Conservation (phyloP, 768 basidiomycete species). For the Cyclocybe aegerita region DNA sequence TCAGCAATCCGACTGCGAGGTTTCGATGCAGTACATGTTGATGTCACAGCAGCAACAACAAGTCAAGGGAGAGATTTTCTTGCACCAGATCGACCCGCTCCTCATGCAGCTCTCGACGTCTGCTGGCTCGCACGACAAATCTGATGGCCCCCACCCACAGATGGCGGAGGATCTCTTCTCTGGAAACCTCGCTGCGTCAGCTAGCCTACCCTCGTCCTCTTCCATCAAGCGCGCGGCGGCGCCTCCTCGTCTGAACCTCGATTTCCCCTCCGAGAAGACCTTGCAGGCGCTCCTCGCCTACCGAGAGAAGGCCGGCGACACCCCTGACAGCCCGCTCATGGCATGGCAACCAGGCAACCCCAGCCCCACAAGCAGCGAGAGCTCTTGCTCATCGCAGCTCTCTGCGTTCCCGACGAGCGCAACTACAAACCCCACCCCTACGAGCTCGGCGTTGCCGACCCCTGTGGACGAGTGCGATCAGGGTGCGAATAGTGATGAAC, state of each 20-base stretch:
- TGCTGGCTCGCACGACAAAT: background rate
- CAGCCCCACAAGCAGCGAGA: slow-evolving; percentile 22
- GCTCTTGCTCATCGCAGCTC: slow-evolving; percentile 19
- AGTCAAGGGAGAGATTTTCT: slow-evolving; percentile 11
- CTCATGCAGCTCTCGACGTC: slow-evolving; percentile 21
- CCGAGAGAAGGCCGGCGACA: slow-evolving; percentile 22
- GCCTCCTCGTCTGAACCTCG: slow-evolving; percentile 27
- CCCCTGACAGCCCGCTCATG: slow-evolving; percentile 25
- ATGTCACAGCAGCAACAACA: slow-evolving; percentile 10
- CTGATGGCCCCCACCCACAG: background rate
- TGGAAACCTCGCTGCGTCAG: slow-evolving; percentile 2
- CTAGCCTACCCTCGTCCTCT: slow-evolving; percentile 11
- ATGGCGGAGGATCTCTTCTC: background rate
- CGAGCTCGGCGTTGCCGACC: slow-evolving; percentile 27
- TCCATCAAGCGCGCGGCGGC: slow-evolving; percentile 25
- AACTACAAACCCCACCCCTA: slow-evolving; percentile 22
- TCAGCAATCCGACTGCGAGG: background rate
- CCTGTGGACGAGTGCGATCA: slow-evolving; percentile 25
- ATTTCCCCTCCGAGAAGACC: slow-evolving; percentile 23
- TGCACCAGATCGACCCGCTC: slow-evolving; percentile 26
- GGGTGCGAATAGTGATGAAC: background rate
- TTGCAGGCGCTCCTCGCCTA: slow-evolving; percentile 27
- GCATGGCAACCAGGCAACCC: slow-evolving; percentile 19
- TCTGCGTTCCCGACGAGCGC: slow-evolving; percentile 23
- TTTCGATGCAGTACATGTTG: slow-evolving; percentile 17